Conservation (phyloP, 1,284 basidiomycete genomes). For the Hortiboletus rubellus region DNA sequence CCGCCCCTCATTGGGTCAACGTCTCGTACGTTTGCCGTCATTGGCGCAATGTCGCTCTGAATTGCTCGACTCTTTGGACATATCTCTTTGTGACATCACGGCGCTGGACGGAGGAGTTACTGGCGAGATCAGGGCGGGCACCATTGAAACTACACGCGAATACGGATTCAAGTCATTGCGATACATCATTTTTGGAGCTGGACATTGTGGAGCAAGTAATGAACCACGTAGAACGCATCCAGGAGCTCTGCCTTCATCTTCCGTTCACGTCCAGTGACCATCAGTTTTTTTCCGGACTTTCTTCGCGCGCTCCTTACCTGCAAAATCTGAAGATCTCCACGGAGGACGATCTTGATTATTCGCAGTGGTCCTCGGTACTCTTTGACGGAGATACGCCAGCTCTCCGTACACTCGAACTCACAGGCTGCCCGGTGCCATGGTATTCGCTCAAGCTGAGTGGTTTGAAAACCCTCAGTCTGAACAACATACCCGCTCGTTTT, state of each 20-base stretch:
- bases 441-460: slow-evolving; percentile 22
- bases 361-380: background rate
- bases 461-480: slow-evolving; percentile 30
- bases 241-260: slow-evolving; percentile 13
- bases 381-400: slow-evolving; percentile 21
- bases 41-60: slow-evolving; percentile 24
- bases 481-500: slow-evolving; percentile 7
- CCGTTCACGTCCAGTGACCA: background rate
- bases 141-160: slow-evolving; percentile 24
- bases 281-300: background rate
- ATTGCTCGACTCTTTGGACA: slow-evolving; percentile 1
- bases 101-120: slow-evolving; percentile 32
- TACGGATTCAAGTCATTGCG: background rate
- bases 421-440: slow-evolving; percentile 27
- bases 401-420: slow-evolving; percentile 31
- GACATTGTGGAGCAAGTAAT: slow-evolving; percentile 14
- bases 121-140: slow-evolving; percentile 34
- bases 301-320: slow-evolving; percentile 7
- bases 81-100: slow-evolving; percentile 20
- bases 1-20: slow-evolving; percentile 14
- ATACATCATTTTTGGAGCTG: no score
- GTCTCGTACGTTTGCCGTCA: slow-evolving; percentile 29
- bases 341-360: no score
- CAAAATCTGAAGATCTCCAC: background rate
- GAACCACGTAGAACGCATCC: slow-evolving; percentile 18